These are phyloP conservation scores for Blumeriella jaapii DNA, from an alignment of 2,329 filamentous ascomycete genomes.

Conservation along the genomic window DNA sequence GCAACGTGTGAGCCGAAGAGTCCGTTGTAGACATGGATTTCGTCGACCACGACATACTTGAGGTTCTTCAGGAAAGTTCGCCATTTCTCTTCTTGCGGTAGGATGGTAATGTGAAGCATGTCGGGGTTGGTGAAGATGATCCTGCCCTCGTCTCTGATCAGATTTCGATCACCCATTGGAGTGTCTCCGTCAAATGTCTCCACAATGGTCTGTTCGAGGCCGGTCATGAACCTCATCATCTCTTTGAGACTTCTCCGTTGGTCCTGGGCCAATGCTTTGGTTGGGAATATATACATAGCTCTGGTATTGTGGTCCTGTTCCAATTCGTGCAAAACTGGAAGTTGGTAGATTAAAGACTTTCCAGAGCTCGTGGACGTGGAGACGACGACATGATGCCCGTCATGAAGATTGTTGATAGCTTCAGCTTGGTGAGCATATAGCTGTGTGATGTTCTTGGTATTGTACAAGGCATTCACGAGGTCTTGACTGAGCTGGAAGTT, in stretches of 20 bases:
- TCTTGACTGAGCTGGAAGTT: constrained; percentile 80
- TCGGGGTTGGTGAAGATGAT: constrained; percentile 98
- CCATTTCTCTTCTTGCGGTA: constrained; percentile 88
- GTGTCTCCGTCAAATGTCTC: constrained; percentile 97
- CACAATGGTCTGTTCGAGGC: constrained; percentile 62
- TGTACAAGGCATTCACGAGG: constrained; percentile 92
- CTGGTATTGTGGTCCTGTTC: constrained; percentile 66
- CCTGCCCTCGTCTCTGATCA: constrained; percentile 75
- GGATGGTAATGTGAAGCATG: constrained; percentile 89
- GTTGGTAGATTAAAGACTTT: constrained; percentile 95
- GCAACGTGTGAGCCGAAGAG: constrained; percentile 89
- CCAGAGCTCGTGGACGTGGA: constrained; percentile 93
- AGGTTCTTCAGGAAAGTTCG: constrained; percentile 78
- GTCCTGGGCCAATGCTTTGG: constrained; percentile 91
- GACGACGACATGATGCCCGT: constrained; percentile 79
- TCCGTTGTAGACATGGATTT: constrained; percentile 93
- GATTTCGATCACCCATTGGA: constrained; percentile 63
- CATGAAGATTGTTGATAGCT: constrained; percentile 78
- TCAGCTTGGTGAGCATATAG: constrained; percentile 89
- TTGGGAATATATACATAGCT: constrained; percentile 97
- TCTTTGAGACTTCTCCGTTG: constrained; percentile 82
- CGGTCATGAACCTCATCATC: constrained; percentile 68
- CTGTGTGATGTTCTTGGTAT: constrained; percentile 72
- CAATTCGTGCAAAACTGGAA: constrained; percentile 79
- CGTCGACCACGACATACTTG: constrained; percentile 81